Conservation (phyloP, 768 basidiomycete genomes). For the Hericium alpestre region DNA sequence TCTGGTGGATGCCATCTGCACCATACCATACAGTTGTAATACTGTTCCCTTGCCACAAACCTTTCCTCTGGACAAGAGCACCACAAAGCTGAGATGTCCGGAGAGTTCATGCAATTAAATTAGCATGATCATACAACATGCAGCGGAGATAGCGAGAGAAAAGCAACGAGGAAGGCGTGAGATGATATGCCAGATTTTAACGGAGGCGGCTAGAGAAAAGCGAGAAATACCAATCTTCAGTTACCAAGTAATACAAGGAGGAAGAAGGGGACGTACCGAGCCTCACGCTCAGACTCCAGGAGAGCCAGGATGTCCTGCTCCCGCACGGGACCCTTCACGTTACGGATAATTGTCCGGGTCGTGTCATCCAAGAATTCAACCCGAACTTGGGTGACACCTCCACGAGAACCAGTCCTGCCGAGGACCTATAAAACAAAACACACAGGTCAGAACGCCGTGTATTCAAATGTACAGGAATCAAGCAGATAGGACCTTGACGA, state of each 20-base stretch:
- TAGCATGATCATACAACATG: conserved; percentile 10
- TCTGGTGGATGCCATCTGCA: too few species aligned
- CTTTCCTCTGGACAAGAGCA: too few species aligned
- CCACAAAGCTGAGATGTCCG: background rate
- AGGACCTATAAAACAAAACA: conserved; percentile 54
- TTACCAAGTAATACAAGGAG: background rate
- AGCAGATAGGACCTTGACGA: conserved; percentile 64
- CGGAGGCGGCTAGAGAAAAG: conserved; percentile 22
- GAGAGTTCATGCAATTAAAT: background rate
- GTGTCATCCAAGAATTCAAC: conserved; percentile 99
- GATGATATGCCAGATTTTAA: conserved; percentile 9
- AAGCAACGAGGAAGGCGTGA: conserved; percentile 2
- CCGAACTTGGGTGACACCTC: conserved; percentile 98
- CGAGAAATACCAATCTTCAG: background rate
- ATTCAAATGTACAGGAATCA: background rate
- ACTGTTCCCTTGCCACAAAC: too few species aligned
- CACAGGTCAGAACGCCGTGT: conserved; percentile 7
- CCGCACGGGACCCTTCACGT: conserved; percentile 96
- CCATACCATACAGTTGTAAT: too few species aligned
- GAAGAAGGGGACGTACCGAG: conserved; percentile 61
- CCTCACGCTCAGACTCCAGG: conserved; percentile 97
- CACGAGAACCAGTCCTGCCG: conserved; percentile 96
- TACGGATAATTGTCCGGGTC: conserved; percentile 91
- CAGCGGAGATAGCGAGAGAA: conserved; percentile 10
- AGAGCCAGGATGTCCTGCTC: conserved; percentile 95